These are phyloP conservation scores for Veloporphyrellus conicus DNA, from an alignment of 1,284 basidiomycete species.

Conservation along the genomic window DNA sequence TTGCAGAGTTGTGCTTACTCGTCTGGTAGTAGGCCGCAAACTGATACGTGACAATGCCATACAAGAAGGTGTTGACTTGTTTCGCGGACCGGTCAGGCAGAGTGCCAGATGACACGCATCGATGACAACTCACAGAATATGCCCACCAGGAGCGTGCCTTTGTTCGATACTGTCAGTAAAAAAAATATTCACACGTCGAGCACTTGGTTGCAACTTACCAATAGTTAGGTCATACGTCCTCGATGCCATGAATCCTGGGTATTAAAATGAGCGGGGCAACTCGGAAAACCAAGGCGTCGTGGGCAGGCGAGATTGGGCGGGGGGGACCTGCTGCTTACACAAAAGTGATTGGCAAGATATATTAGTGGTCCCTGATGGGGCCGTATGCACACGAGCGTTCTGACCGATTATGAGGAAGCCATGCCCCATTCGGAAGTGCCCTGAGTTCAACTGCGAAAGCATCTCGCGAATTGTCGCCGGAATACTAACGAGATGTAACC, in stretches of 20 bases:
- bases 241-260: slow-evolving; percentile 2
- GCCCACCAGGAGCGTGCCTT: slow-evolving; percentile 40
- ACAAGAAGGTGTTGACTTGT: slow-evolving; percentile 50
- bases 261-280: neutral
- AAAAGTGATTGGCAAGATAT: neutral
- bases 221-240: slow-evolving; percentile 15
- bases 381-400: too few relatives aligned
- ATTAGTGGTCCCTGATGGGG: too few relatives aligned
- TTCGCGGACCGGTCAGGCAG: neutral
- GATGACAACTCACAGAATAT: slow-evolving; percentile 34
- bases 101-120: neutral
- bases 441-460: too few relatives aligned
- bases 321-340: neutral
- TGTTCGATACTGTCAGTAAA: neutral
- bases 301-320: neutral
- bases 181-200: neutral
- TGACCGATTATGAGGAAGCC: neutral
- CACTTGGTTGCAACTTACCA: slow-evolving; percentile 3
- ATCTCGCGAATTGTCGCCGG: too few relatives aligned
- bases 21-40: slow-evolving; percentile 42
- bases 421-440: neutral
- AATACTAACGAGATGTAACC: neutral
- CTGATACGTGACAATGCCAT: slow-evolving; percentile 48
- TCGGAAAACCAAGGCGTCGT: neutral
- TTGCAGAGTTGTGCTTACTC: slow-evolving; percentile 30